Evolutionary conservation across 1,284 basidiomycete genomes (phyloP), one percentile per base, ranked within the genome.

Genomic region (Papiliotrema flavescens): DNA sequence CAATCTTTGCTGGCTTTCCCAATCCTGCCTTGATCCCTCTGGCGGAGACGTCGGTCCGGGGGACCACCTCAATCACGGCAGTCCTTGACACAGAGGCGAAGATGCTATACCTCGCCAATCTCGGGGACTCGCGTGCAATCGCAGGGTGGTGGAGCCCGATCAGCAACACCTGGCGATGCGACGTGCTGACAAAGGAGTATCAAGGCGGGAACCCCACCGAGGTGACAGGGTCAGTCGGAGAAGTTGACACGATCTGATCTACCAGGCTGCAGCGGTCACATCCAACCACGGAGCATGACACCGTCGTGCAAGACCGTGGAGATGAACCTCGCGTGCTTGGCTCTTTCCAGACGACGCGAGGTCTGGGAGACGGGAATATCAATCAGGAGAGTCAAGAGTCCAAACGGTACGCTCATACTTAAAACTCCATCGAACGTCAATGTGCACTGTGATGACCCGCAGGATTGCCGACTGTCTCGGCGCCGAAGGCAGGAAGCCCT

Each of bases 91-190:
- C 87, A 0, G 82, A 85, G 8, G 80, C 85, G 58, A 81, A 80
- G 46, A 84, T 90, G 67, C 73, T 94, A 37, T 90, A 93, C 65
- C 83, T 94, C 39, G 93, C 94, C 3, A 88, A 87, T 66, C 87
- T 90, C 11, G 94, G 93, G 4, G 93, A 97, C 70, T 88, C 88
- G 64, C 84, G 93, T 46, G 94, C 94, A 13, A 89, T 97, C 5
- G 91, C 92, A 23, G 93, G 94, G 35, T 82, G 89, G 43, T 95
- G 88, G 88, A 85, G 64, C 15, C 53, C 49, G 11, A 78, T 11
- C 80, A 84, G 65, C 83, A 64, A 85, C 8, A 77, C 77, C 11
- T 97, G 93, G 93, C 82, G 85, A 47, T 87, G 92, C 13, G 91
- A 95, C 68, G 89, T 90, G 24, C 35, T 36, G 35, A 36, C 35